Evolutionary conservation across 768 basidiomycete species (phyloP), one percentile per base, ranked within the genome.

Genomic region (Tylopilus rubrobrunneus): DNA sequence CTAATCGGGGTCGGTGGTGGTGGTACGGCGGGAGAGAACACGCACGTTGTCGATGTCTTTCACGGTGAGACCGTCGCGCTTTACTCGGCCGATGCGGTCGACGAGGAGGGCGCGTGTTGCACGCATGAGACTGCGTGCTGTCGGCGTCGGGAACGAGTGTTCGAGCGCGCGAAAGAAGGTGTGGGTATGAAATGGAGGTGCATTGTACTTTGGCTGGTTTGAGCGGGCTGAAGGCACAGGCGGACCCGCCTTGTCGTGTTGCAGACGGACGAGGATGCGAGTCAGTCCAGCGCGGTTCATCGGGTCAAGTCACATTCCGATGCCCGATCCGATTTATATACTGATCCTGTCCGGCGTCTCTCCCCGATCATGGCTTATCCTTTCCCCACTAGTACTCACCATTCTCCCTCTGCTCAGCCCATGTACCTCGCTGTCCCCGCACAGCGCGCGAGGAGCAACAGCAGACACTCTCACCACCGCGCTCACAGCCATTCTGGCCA

Each of bases 11-110:
- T 49, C 21, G 37, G 52, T 41, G 42, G 48, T 28, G 7, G 25
- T 7, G 4, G 41, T n/a, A 33, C 1, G 0, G 21, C 1, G 15
- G 33, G 17, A 39, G 28, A 0, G 21, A 12, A 40, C 8, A 64
- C 86, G 50, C 67, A 91, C 90, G 67, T 90, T 92, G 65, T 91
- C 90, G 40, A 91, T 67, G 66, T 93, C 91, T 70, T 92, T 89
- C 15, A 76, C 70, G 15, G 84, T 81, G 62, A 93, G 72, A 7
- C 83, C 89, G 54, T 88, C 90, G 56, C 82, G 74, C 58, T 79
- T 76, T 10, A 93, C 87, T 58, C 80, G 77, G 17, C 84, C 86
- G 39, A 86, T 71, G 33, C 91, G 81, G 63, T 91, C 87, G 11
- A 90, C 84, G 28, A 93, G 79, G 59, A 91, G 71, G 0, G 88